These are phyloP conservation scores for Hevea brasiliensis DNA, from an alignment of 345 rosid genomes.

Conservation along the genomic window DNA sequence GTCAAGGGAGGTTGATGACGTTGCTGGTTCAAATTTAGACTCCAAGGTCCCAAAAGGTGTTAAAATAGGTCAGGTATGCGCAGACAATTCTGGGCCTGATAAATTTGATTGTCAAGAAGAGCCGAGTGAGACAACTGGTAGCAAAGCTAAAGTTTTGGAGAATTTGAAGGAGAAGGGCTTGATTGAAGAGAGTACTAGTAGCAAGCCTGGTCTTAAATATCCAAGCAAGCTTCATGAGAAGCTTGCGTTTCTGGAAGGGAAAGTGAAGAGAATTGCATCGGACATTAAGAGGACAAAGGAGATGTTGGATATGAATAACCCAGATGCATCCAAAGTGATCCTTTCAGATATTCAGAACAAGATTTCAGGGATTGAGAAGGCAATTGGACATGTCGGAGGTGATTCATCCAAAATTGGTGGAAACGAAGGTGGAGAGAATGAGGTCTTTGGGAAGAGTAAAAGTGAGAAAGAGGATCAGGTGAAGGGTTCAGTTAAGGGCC, in stretches of 20 bases:
- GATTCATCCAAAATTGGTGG: constrained; percentile 36
- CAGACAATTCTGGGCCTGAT: constrained; percentile 25
- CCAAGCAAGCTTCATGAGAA: constrained; percentile 86
- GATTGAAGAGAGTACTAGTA: constrained; percentile 29
- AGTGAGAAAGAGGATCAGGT: constrained; percentile 27
- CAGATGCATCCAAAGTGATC: constrained; percentile 65
- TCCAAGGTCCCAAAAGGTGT: constrained; percentile 17
- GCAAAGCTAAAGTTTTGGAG: constrained; percentile 38
- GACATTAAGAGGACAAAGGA: constrained; percentile 94
- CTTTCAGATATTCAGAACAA: constrained; percentile 83
- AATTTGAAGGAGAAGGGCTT: constrained; percentile 40
- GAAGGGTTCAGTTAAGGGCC: constrained; percentile 51
- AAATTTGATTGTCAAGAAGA: constrained; percentile 26
- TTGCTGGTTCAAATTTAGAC: constrained; percentile 20
- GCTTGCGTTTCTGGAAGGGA: constrained; percentile 92
- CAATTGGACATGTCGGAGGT: constrained; percentile 49
- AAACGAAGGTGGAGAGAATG: constrained; percentile 28
- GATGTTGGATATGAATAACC: constrained; percentile 83
- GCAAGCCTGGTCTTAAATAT: constrained; percentile 34
- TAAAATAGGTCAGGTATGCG: constrained; percentile 25
- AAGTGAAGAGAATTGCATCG: constrained; percentile 87
- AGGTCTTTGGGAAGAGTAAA: constrained; percentile 29
- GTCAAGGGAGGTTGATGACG: constrained; percentile 21
- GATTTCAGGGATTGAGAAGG: constrained; percentile 86
- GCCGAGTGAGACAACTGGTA: constrained; percentile 30